Percentiles rank a stretch among this genome's conserved stretches.
phyloP scores from a whole-genome alignment of 176 grass and related monocot species.

The Lolium perenne region DNA sequence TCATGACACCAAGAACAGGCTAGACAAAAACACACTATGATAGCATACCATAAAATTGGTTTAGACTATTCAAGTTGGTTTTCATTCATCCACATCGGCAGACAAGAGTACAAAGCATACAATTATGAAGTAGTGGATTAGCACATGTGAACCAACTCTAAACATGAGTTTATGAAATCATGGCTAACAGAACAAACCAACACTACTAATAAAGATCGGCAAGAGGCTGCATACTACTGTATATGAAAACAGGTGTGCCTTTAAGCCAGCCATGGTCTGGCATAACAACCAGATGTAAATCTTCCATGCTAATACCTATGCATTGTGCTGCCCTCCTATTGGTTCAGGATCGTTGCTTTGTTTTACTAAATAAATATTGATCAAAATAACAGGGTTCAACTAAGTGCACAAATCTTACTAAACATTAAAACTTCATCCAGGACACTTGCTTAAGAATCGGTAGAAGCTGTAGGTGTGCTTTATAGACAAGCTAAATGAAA shows the following conservation, averaged over 20 bases:
- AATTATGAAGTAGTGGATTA: background rate
- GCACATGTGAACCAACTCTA: background rate
- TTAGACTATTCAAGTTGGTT: background rate
- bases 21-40: background rate
- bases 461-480: background rate
- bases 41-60: background rate
- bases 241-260: background rate
- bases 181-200: background rate
- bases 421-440: background rate
- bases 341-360: background rate
- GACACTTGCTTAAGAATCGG: background rate
- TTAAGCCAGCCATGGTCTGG: background rate
- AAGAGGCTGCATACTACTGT: background rate
- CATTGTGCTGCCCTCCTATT: background rate
- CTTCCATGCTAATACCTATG: background rate
- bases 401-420: background rate
- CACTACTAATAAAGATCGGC: background rate
- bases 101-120: background rate
- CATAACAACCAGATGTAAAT: background rate
- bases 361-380: background rate
- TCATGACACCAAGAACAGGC: background rate
- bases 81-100: background rate
- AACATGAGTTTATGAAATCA: background rate
- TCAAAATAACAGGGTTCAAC: background rate
- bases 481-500: constrained; percentile 11